Evolutionary conservation across 2,329 filamentous ascomycete genomes (phyloP).

Genomic region (Tympanopsis confertula): DNA sequence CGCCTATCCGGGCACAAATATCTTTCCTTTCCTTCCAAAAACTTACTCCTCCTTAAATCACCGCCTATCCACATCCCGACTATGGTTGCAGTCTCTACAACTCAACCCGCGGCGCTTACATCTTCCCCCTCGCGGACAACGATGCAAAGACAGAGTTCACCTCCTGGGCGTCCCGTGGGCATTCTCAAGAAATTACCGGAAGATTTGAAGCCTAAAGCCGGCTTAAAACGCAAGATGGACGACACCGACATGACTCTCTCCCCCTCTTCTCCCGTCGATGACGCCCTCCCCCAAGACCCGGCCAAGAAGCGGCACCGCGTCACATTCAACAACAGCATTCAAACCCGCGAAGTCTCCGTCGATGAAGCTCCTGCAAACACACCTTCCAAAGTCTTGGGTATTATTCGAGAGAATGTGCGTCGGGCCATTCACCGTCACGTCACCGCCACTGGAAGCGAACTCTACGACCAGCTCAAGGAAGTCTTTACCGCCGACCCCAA

Average conservation of each 20-base stretch:
- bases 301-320: not conserved
- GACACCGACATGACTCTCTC: not conserved
- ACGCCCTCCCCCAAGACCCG: not conserved
- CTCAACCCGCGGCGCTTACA: no score
- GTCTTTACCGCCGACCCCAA: conserved; percentile 39
- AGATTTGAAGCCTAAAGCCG: no score
- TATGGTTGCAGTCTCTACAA: no score
- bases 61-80: no score
- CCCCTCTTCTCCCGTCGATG: not conserved
- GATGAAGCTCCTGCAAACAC: not conserved
- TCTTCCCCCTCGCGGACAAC: no score
- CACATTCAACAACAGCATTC: not conserved
- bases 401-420: not conserved
- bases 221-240: not conserved
- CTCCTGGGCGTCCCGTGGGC: no score
- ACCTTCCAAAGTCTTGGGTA: not conserved
- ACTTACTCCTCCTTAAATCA: no score
- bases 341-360: not conserved
- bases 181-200: conserved; percentile 1
- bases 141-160: no score
- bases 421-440: not conserved
- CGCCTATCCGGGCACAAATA: no score
- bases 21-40: no score
- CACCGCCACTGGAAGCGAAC: conserved; percentile 32
- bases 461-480: conserved; percentile 49